Evolutionary conservation across 495 filamentous ascomycete genomes (phyloP), one percentile per base, ranked within the genome.

Genomic region (Trichocladium uniseriatum): DNA sequence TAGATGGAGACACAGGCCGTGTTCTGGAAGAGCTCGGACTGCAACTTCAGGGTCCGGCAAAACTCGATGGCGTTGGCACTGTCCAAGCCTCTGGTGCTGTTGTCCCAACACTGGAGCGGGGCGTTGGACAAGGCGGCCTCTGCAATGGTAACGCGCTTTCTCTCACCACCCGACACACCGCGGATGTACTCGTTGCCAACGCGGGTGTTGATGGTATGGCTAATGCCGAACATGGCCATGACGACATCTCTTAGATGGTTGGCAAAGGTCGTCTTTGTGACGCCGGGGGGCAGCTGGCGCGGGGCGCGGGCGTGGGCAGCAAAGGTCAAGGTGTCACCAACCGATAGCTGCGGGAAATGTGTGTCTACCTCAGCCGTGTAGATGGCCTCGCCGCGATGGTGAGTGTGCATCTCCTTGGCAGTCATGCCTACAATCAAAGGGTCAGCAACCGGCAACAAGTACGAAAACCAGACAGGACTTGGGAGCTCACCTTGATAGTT

Each of bases 41-140:
- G 77, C 8, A 84, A 62, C 28, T 80, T 74, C 16, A 94, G 60
- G 4, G 79, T 83, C 62, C 77, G 81, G 51, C 80, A 78, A 44
- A 90, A 94, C 58, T 90, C 83, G n/a, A 91, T 65, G 34, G 87
- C 87, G 21, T 83, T 91, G 49, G 84, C 81, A 48, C 79, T 83
- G 59, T 94, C 87, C 20, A 94, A 63, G 52, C 87, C 87, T 63
- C 87, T 73, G 6, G 87, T 91, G 51, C 79, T 85, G 65, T 87
- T 86, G 57, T 92, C 87, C 87, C 87, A 94, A 69, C 85, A 89
- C 56, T 87, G 83, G 11, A 94, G 63, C 0, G 83, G 80, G 19
- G 77, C 77, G 7, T 75, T 74, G 37, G 79, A 81, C 19, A 89
- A 67, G 6, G 77, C 75, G 19, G 74, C 75, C 55, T 92, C 87